Evolutionary conservation across 805 yeast genomes (phyloP).

Genomic region (Candida qinlingensis): DNA sequence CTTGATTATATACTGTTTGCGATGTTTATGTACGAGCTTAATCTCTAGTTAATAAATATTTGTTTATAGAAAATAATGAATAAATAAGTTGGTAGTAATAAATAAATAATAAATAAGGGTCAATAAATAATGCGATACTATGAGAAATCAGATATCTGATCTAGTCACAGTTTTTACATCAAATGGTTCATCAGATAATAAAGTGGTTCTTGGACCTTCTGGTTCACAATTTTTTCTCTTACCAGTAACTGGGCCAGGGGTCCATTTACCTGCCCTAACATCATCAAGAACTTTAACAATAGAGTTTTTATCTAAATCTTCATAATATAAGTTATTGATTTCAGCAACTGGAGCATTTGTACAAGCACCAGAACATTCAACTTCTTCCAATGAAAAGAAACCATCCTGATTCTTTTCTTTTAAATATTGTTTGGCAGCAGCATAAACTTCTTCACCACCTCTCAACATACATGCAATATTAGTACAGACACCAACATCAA

Average conservation of each 20-base stretch:
- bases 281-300: constrained; percentile 56
- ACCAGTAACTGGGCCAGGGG: constrained; percentile 65
- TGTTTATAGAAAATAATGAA: not conserved
- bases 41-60: not conserved
- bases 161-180: constrained; percentile 70
- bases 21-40: no score
- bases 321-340: constrained; percentile 75
- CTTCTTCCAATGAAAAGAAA: constrained; percentile 77
- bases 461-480: constrained; percentile 87
- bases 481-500: constrained; percentile 79
- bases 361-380: constrained; percentile 90
- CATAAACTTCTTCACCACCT: constrained; percentile 74
- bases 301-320: constrained; percentile 70
- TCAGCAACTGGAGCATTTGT: constrained; percentile 89
- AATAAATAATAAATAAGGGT: constrained; percentile 2
- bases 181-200: constrained; percentile 55
- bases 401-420: constrained; percentile 69
- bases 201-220: constrained; percentile 58
- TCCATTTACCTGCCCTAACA: constrained; percentile 55
- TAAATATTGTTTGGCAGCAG: constrained; percentile 56
- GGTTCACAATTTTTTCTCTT: constrained; percentile 73
- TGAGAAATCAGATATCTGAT: constrained; percentile 46
- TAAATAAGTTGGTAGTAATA: not conserved
- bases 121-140: constrained; percentile 1
- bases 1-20: no score